phyloP scores from a whole-genome alignment of 306 rosid species.

The Dryas alaskensis region DNA sequence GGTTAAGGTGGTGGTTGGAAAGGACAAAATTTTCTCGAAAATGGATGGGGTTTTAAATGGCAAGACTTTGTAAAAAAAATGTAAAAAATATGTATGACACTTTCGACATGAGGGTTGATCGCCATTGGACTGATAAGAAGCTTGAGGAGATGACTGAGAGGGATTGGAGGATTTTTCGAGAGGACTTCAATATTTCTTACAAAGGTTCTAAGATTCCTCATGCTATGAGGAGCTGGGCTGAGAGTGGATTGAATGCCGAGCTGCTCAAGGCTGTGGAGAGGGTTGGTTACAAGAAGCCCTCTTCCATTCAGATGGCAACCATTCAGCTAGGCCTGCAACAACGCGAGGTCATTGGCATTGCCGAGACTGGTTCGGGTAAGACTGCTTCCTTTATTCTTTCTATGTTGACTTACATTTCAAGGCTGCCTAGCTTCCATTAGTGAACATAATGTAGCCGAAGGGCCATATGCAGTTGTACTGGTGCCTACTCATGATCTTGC shows the following conservation, averaged over 20 bases:
- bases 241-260: constrained; percentile 64
- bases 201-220: constrained; percentile 86
- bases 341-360: constrained; percentile 83
- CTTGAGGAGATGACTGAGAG: constrained; percentile 85
- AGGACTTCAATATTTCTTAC: constrained; percentile 77
- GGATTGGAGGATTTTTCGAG: constrained; percentile 89
- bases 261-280: constrained; percentile 76
- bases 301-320: constrained; percentile 94
- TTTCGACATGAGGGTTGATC: constrained; percentile 84
- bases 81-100: constrained; percentile 47
- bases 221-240: constrained; percentile 75
- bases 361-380: constrained; percentile 72
- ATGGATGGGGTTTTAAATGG: no score
- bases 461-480: constrained; percentile 92
- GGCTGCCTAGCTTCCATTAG: constrained; percentile 83
- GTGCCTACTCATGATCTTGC: constrained; percentile 96
- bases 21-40: no score
- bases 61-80: no score
- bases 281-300: constrained; percentile 81
- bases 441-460: constrained; percentile 89
- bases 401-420: constrained; percentile 76
- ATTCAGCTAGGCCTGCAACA: constrained; percentile 81
- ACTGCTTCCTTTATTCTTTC: constrained; percentile 94
- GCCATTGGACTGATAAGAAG: constrained; percentile 91
- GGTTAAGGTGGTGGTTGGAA: no score